These are phyloP conservation scores for Cadophora sp. DNA, from an alignment of 2,329 filamentous ascomycete species.

Conservation along the genomic window DNA sequence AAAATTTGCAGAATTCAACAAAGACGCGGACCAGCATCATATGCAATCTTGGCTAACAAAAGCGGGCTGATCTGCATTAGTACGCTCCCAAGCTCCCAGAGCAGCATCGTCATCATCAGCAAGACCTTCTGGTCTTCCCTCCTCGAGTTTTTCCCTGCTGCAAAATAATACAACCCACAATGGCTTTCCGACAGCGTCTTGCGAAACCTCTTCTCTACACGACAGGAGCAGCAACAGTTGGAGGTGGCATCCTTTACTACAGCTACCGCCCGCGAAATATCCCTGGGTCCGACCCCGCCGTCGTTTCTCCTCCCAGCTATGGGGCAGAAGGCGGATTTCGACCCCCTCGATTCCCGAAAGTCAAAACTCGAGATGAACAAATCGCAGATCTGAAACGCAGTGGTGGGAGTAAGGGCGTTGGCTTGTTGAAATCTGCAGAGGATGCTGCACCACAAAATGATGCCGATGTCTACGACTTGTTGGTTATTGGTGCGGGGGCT, in stretches of 20 bases:
- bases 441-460: constrained; percentile 43
- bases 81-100: constrained; percentile 17
- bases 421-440: constrained; percentile 57
- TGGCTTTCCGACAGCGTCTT: constrained; percentile 49
- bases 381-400: constrained; percentile 58
- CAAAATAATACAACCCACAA: constrained; percentile 23
- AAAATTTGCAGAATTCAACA: not conserved
- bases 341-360: constrained; percentile 57
- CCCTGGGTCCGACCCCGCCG: constrained; percentile 70
- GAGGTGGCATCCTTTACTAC: constrained; percentile 57
- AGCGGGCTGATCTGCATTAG: constrained; percentile 30
- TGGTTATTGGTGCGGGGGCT: constrained; percentile 74
- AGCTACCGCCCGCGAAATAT: constrained; percentile 74
- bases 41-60: constrained; percentile 22
- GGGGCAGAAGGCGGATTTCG: constrained; percentile 71
- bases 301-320: constrained; percentile 73
- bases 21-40: not conserved
- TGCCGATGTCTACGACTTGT: constrained; percentile 65
- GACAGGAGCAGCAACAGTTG: constrained; percentile 52
- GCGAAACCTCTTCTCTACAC: constrained; percentile 58
- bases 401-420: constrained; percentile 52
- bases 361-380: constrained; percentile 57
- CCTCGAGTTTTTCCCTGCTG: constrained; percentile 28
- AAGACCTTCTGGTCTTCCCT: constrained; percentile 21
- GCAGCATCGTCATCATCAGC: constrained; percentile 18